Conservation (phyloP, 345 rosid species). For the Salix udensis region DNA sequence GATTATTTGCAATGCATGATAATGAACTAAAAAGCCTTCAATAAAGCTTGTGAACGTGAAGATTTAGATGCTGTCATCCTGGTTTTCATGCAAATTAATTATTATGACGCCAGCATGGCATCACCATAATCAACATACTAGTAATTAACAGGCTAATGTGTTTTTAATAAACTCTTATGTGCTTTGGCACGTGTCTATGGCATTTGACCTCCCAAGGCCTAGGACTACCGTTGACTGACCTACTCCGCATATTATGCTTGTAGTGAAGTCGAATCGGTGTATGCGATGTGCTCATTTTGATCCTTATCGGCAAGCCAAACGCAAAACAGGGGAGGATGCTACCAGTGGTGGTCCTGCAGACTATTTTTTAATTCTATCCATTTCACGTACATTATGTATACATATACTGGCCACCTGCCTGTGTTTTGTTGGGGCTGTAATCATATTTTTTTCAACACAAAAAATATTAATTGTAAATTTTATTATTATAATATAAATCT, state of each 20-base stretch:
- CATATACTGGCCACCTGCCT: fast-evolving
- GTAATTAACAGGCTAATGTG: background rate
- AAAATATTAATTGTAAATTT: too few species aligned
- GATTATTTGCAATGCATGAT: slow-evolving; percentile 6
- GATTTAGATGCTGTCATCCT: background rate
- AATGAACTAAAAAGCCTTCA: background rate
- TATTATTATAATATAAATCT: too few species aligned
- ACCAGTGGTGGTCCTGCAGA: slow-evolving; percentile 3
- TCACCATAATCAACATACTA: background rate
- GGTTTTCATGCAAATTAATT: background rate
- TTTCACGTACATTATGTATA: too few species aligned
- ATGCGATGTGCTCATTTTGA: background rate
- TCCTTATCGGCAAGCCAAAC: slow-evolving; percentile 1
- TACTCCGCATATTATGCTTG: background rate
- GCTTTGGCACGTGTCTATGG: too few species aligned
- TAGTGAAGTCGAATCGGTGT: background rate
- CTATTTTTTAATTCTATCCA: background rate
- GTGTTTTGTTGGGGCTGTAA: fast-evolving
- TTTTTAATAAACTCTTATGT: too few species aligned
- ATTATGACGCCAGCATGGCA: background rate
- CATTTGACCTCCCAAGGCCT: background rate
- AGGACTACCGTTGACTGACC: background rate
- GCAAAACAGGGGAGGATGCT: slow-evolving; percentile 1
- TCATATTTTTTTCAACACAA: too few species aligned
- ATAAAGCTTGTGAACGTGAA: background rate